Conservation (phyloP, 2,329 filamentous ascomycete genomes). For the Lasiodiplodia citricola region DNA sequence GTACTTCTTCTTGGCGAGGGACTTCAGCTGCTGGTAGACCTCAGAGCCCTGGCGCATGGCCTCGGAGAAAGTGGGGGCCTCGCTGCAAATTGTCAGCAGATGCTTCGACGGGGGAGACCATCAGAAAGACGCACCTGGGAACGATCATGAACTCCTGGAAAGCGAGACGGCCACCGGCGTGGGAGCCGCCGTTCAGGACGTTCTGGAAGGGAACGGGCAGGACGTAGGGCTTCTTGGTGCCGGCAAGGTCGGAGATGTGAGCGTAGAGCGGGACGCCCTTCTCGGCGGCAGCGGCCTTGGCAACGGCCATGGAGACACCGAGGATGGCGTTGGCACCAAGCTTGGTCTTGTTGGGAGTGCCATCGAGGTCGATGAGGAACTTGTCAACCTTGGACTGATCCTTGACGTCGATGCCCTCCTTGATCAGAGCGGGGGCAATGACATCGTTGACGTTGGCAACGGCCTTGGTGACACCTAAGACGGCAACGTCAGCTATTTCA, state of each 20-base stretch:
- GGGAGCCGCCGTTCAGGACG: conserved; percentile 75
- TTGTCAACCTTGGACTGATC: conserved; percentile 60
- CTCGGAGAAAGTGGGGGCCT: conserved; percentile 90
- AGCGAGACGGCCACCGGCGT: conserved; percentile 87
- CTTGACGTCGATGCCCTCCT: conserved; percentile 59
- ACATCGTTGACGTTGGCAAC: conserved; percentile 61
- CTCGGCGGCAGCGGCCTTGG: conserved; percentile 62
- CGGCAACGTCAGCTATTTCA: conserved; percentile 4
- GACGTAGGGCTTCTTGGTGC: conserved; percentile 60
- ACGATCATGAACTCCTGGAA: conserved; percentile 66
- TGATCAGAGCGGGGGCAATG: conserved; percentile 61
- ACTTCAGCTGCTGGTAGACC: conserved; percentile 98
- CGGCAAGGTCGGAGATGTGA: conserved; percentile 60
- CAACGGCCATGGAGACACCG: conserved; percentile 64
- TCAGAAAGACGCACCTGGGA: conserved; percentile 47
- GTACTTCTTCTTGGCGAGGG: conserved; percentile 98
- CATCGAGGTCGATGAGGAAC: conserved; percentile 61
- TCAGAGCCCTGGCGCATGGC: conserved; percentile 95
- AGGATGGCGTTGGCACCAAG: conserved; percentile 66
- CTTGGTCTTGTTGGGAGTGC: conserved; percentile 64
- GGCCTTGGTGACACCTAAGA: conserved; percentile 57
- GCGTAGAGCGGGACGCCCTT: conserved; percentile 63
- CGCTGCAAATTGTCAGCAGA: conserved; percentile 51
- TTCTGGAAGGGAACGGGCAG: conserved; percentile 65
- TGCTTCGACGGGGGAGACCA: no score